Evolutionary conservation across 2,329 filamentous ascomycete species (phyloP).

Genomic region (Fusarium cicatricum): DNA sequence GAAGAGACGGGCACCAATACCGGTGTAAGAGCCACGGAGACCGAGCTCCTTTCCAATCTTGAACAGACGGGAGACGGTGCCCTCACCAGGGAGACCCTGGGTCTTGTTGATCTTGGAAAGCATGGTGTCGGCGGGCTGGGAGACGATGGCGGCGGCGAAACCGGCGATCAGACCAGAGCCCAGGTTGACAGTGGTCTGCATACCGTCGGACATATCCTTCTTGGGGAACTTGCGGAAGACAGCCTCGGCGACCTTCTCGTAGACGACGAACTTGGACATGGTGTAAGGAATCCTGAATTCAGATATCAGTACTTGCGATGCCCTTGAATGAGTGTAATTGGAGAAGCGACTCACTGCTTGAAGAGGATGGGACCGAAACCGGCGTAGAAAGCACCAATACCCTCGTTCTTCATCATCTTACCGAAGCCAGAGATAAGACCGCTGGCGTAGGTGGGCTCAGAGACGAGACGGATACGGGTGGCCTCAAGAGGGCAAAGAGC

Average conservation of each 20-base stretch:
- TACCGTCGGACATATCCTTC: slow-evolving; percentile 69
- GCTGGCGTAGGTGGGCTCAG: slow-evolving; percentile 83
- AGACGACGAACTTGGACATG: slow-evolving; percentile 95
- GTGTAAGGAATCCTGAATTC: slow-evolving; percentile 81
- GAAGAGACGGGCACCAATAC: slow-evolving; percentile 77
- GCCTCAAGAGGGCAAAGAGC: slow-evolving; percentile 92
- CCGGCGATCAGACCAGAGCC: slow-evolving; percentile 60
- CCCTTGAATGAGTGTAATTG: background rate
- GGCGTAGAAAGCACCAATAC: slow-evolving; percentile 86
- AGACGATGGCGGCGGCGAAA: slow-evolving; percentile 88
- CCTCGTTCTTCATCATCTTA: slow-evolving; percentile 86
- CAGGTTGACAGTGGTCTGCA: slow-evolving; percentile 85
- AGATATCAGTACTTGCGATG: slow-evolving; percentile 27
- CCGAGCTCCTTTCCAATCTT: slow-evolving; percentile 91
- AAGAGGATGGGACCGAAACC: slow-evolving; percentile 89
- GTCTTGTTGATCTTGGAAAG: slow-evolving; percentile 97
- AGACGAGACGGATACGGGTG: slow-evolving; percentile 92
- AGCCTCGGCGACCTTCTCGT: slow-evolving; percentile 84
- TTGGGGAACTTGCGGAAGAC: slow-evolving; percentile 77
- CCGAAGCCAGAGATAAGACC: slow-evolving; percentile 80
- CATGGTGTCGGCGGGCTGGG: slow-evolving; percentile 93
- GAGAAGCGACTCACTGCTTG: slow-evolving; percentile 49
- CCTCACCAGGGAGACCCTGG: slow-evolving; percentile 85
- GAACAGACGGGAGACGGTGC: slow-evolving; percentile 80
- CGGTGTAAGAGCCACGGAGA: slow-evolving; percentile 77